phyloP scores from a whole-genome alignment of 305 asterid genomes.

The Fraxinus paxiana region DNA sequence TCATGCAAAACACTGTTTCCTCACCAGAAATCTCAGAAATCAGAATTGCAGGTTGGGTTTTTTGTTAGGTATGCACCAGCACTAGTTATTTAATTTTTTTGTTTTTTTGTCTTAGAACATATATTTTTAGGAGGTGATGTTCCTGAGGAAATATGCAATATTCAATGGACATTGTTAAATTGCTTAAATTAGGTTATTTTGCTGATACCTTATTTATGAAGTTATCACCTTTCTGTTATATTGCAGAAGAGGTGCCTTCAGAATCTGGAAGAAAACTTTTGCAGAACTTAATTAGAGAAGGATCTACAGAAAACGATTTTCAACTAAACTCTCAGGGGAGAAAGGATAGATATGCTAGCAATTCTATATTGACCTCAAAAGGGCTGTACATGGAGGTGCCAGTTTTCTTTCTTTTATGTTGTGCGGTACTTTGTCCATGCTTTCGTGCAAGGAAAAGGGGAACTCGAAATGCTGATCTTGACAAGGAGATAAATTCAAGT shows the following conservation, averaged over 20 bases:
- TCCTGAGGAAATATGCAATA: not conserved
- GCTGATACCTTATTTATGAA: not conserved
- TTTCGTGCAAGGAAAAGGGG: slow-evolving; percentile 67
- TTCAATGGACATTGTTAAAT: not conserved
- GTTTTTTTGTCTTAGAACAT: not conserved
- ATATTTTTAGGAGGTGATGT: not conserved
- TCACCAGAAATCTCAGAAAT: slow-evolving; percentile 26
- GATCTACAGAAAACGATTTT: slow-evolving; percentile 28
- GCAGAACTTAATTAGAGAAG: slow-evolving; percentile 40
- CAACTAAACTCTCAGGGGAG: slow-evolving; percentile 27
- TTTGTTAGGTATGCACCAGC: slow-evolving; percentile 44
- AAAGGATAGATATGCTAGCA: slow-evolving; percentile 33
- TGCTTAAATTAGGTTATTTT: slow-evolving; percentile 3
- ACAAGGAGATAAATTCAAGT: slow-evolving; percentile 69
- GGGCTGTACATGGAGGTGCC: slow-evolving; percentile 59
- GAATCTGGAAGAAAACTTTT: slow-evolving; percentile 47
- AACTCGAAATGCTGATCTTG: slow-evolving; percentile 46
- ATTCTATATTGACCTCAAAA: slow-evolving; percentile 40
- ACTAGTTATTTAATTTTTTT: not conserved
- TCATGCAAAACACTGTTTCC: slow-evolving; percentile 42
- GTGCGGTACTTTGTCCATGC: slow-evolving; percentile 77
- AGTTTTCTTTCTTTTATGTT: slow-evolving; percentile 58
- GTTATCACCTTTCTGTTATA: not conserved
- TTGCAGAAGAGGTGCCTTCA: slow-evolving; percentile 48
- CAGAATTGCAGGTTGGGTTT: slow-evolving; percentile 35